phyloP scores from a whole-genome alignment of 106 monocot species.

The Dendrobium huoshanense region DNA sequence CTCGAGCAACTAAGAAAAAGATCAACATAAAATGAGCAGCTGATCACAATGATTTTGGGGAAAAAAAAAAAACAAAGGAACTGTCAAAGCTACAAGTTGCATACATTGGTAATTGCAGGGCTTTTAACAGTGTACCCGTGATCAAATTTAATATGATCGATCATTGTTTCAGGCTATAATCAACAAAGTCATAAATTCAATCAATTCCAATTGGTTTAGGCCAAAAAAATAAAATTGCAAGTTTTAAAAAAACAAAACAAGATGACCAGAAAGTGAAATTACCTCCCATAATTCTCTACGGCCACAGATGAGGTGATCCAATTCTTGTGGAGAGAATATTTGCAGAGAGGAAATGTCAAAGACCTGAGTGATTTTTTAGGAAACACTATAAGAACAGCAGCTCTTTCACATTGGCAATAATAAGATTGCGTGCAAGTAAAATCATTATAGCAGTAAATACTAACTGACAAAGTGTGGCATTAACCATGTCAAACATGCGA shows the following conservation, averaged over 20 bases:
- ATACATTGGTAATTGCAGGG: conserved; percentile 74
- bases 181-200: conserved; percentile 3
- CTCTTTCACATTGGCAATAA: background rate
- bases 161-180: conserved; percentile 69
- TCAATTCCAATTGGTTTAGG: background rate
- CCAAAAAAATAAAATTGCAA: background rate
- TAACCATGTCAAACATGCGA: too few species aligned
- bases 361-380: conserved; percentile 37
- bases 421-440: background rate
- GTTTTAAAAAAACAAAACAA: background rate
- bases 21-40: conserved; percentile 4
- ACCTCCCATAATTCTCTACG: conserved; percentile 95
- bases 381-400: background rate
- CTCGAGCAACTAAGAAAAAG: conserved; percentile 65
- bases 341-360: conserved; percentile 79
- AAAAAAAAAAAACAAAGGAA: background rate
- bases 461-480: background rate
- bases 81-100: background rate
- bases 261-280: conserved; percentile 7
- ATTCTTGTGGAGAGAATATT: conserved; percentile 90
- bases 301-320: conserved; percentile 90
- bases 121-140: conserved; percentile 96
- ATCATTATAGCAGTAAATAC: background rate
- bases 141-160: conserved; percentile 94
- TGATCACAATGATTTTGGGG: background rate